Base-by-base conservation (phyloP, 2,329 filamentous ascomycete species). In the Colletotrichum gigasporum region DNA sequence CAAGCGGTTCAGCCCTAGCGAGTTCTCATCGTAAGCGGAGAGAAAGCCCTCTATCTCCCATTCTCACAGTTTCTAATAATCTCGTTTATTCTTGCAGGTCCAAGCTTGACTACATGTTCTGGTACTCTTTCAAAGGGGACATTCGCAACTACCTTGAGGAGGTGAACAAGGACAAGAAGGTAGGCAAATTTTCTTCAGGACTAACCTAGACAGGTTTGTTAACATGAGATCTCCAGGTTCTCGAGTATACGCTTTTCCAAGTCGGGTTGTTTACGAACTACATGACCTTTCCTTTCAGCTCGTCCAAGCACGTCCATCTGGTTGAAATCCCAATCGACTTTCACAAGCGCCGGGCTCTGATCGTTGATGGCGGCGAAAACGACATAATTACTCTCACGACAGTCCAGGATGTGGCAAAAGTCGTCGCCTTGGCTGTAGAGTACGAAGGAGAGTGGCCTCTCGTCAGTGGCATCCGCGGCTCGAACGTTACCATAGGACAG, bases 1-100 rank as follows among this genome's bases (percentile, higher is more conserved):
- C 5, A 83, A 84, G 68, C 81, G 87, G 6, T 89, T 88, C 71
- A 81, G 89, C 1, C 87, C 88, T 2, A 86, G 85, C 34, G 89
- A 91, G 67, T 91, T 83, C 66, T 75, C 71, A 20, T 74, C 74
- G 81, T 83, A 63, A 72, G 70, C 42, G 11, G 12, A 3, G 14
- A 20, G 7, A 10, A 32, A 8, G 20, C 32, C n/a, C 44, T 16
- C n/a, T n/a, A 8, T 34, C 16, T 2, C 11, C 41, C 28, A 18
- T 14, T 10, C 11, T 10, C 8, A 5, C 14, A 18, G 18, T 5
- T 8, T 18, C 2, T 37, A 26, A 24, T 5, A 18, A 2, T 20
- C 14, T 11, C 5, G 11, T 5, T n/a, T 2, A 3, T 57, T 1
- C n/a, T n/a, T n/a, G 18, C 9, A 65, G 57, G n/a, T 24, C 54